Base-by-base conservation (phyloP, 2,329 filamentous ascomycete species). In the Amauroascus verrucosus region DNA sequence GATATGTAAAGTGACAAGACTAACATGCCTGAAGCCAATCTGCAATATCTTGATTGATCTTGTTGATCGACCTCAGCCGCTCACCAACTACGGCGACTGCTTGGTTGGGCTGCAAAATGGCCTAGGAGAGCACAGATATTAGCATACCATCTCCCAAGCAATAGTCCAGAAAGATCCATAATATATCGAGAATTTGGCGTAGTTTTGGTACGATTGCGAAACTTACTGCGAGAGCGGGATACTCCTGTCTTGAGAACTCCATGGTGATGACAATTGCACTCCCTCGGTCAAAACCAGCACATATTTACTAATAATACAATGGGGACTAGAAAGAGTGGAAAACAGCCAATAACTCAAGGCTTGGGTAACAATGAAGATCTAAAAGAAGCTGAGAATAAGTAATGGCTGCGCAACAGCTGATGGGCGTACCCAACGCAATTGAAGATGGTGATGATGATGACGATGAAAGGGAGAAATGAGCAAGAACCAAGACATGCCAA, bases 201-300 rank as follows among this genome's bases (percentile, higher is more conserved):
- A 44, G n/a, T 30, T 9, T 4, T 6, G n/a, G 11, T 2, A 4
- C 6, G 9, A 38, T 53, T 46, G 11, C 41, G 44, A 14, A 56
- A 72, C 85, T 77, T 78, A 96, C 91, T 84, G 95, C 84, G 81
- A 97, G 84, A 63, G 83, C 84, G 70, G 91, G 89, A 77, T 97
- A 97, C 72, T 96, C 91, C 71, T 86, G 79, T 72, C 89, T 82
- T 68, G 86, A 84, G 66, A 91, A 79, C 65, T 87, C 84, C 82
- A 88, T 88, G 64, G 58, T 48, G 53, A 47, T 30, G 9, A 30
- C 26, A 32, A 44, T 43, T 33, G 26, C 14, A 18, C 33, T 24
- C 33, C 9, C 8, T 1, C 20, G 18, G 14, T 53, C 43, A 53
- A 35, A n/a, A 53, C n/a, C 16, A 14, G 26, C 20, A 28, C 50